phyloP scores from a whole-genome alignment of 2,329 filamentous ascomycete species.

The Penicillium verrucosum region DNA sequence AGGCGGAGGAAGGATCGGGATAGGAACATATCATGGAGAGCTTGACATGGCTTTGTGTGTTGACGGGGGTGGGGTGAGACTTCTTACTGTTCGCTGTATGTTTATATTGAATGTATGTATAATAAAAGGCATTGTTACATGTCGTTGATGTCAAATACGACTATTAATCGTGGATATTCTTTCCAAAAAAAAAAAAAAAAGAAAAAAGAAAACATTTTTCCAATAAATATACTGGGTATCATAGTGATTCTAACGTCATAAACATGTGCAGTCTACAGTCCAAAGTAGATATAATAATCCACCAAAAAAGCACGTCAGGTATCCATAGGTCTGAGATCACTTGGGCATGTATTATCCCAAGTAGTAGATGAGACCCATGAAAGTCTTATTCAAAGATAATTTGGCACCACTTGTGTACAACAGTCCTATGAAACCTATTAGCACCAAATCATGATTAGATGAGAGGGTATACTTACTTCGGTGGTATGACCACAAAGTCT shows the following conservation, averaged over 20 bases:
- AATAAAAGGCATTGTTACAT: neutral
- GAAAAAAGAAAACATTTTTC: neutral
- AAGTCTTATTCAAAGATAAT: constrained; percentile 20
- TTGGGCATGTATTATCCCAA: neutral
- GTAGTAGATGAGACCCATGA: neutral
- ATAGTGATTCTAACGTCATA: neutral
- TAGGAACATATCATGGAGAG: no score
- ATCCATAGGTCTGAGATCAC: neutral
- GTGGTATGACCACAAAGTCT: constrained; percentile 54
- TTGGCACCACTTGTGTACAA: constrained; percentile 19
- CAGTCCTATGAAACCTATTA: constrained; percentile 23
- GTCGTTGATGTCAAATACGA: neutral
- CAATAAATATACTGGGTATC: constrained; percentile 2
- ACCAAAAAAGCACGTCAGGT: neutral
- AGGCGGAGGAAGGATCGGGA: neutral
- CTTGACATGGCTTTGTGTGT: neutral
- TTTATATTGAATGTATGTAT: neutral
- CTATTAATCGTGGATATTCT: neutral
- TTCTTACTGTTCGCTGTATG: neutral
- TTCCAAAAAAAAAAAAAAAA: neutral
- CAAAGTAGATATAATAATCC: neutral
- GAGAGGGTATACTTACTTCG: constrained; percentile 46
- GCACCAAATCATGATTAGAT: neutral
- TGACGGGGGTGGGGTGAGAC: neutral
- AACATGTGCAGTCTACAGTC: neutral